Conservation (phyloP, 495 filamentous ascomycete genomes). For the Trichoderma virens region DNA sequence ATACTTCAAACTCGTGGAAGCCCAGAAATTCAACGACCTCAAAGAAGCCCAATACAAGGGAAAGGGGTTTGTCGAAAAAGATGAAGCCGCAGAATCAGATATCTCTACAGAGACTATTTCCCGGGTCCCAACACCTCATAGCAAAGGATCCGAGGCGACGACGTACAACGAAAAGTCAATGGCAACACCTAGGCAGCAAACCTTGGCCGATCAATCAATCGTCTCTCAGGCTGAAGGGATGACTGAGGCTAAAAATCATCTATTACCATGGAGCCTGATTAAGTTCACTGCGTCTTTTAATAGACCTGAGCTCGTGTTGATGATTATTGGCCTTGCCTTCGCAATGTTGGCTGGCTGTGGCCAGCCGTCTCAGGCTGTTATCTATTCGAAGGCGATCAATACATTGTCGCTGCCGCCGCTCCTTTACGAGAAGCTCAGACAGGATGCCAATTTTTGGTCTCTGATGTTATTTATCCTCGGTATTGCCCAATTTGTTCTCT, state of each 20-base stretch:
- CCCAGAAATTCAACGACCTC: conserved; percentile 50
- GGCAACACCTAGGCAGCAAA: too few relatives aligned
- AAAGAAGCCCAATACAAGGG: conserved; percentile 36
- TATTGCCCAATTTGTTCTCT: conserved; percentile 31
- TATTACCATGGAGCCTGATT: background rate
- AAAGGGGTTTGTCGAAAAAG: conserved; percentile 26
- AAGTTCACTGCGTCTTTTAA: background rate
- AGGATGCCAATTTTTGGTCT: conserved; percentile 41
- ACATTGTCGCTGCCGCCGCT: too few relatives aligned
- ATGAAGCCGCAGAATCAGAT: conserved; percentile 48
- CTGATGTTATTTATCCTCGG: conserved; percentile 50
- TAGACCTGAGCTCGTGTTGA: conserved; percentile 5
- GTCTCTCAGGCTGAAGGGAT: too few relatives aligned
- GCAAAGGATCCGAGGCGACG: background rate
- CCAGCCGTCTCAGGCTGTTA: conserved; percentile 29
- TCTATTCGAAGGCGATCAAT: conserved; percentile 24
- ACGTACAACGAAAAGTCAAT: background rate
- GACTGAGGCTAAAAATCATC: too few relatives aligned
- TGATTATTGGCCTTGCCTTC: conserved; percentile 19
- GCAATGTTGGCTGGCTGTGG: too few relatives aligned
- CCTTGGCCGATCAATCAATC: too few relatives aligned
- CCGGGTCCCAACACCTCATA: conserved; percentile 26
- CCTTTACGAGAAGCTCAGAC: conserved; percentile 16
- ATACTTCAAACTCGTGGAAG: conserved; percentile 48
- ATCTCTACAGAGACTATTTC: conserved; percentile 64